Evolutionary conservation across 306 rosid species (phyloP), one percentile per base, ranked within the genome.

Genomic region (Begonia loranthoides): DNA sequence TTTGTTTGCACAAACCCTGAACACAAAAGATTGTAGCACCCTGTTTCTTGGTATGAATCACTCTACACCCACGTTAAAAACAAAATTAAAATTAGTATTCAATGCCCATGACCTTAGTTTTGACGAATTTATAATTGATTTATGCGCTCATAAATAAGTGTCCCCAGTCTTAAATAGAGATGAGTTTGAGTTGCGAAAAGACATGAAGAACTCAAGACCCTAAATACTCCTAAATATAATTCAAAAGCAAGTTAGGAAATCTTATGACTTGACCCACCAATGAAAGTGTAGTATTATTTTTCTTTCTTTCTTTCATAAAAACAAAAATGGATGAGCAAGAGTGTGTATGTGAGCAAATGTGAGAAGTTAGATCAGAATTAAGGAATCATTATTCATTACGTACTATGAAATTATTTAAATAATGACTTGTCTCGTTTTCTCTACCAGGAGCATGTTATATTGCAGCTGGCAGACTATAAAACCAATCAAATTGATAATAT

Each of bases 21-120:
- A 54, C 99, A 90, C 1, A 90, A 66, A 45, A 90, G 95, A 58
- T 90, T 90, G 80, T 90, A 90, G 78, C 99, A 90, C 10, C 99
- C 94, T 0, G 99, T 90, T 41, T 94, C 84, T 52, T 82, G 80
- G 62, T 86, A 90, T 12, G 94, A 66, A 56, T 90, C 99, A 39
- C 80, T 70, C 99, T 90, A 92, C 52, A 53, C 41, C 10, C 8
- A 28, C 36, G 5, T 15, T 34, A 12, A 36, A 39, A 16, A 14
- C 4, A 15, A 17, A 6, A 10, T 57, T 36, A 9, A 19, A 45
- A 38, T 7, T 28, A 28, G 36, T 28, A 28, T 28, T 28, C 36
- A 28, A 43, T 16, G 3, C 10, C 9, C 10, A 13, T 12, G 9
- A 13, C 3, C 45, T 15, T 15, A 4, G 41, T 10, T n/a, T 28